Percentiles rank a stretch among this genome's conserved stretches.
Conservation (phyloP, 2,329 filamentous ascomycete genomes). For the Pyricularia grisea region DNA sequence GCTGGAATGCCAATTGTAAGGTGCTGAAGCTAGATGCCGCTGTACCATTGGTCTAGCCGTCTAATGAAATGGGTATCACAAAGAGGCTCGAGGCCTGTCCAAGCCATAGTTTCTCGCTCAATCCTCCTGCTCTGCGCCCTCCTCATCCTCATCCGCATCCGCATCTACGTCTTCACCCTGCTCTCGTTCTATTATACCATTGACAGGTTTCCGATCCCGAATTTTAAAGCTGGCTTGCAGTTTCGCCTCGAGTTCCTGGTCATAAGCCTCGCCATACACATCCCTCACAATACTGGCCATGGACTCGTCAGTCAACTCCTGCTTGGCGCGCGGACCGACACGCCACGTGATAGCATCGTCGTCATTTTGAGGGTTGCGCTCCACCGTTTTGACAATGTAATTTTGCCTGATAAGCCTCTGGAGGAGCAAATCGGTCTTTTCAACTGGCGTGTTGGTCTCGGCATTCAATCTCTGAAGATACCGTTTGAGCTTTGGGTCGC, state of each 20-base stretch:
- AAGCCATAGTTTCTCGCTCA: not conserved
- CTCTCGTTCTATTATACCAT: not conserved
- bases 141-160: not conserved
- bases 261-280: constrained; percentile 44
- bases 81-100: not conserved
- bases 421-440: constrained; percentile 64
- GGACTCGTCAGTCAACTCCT: constrained; percentile 72
- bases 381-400: constrained; percentile 68
- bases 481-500: constrained; percentile 69
- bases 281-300: constrained; percentile 60
- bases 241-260: constrained; percentile 46
- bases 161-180: not conserved
- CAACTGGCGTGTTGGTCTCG: constrained; percentile 43
- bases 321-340: constrained; percentile 74
- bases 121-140: not conserved
- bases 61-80: not conserved
- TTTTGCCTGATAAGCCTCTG: constrained; percentile 70
- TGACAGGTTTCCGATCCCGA: constrained; percentile 9
- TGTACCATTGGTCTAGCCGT: not conserved
- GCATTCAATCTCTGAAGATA: constrained; percentile 68
- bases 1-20: not conserved
- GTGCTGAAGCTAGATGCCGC: not conserved
- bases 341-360: constrained; percentile 75
- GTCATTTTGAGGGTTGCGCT: constrained; percentile 50
- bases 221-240: constrained; percentile 54